These are phyloP conservation scores for Fusarium sp. DNA, from an alignment of 2,329 filamentous ascomycete species.

Conservation along the genomic window DNA sequence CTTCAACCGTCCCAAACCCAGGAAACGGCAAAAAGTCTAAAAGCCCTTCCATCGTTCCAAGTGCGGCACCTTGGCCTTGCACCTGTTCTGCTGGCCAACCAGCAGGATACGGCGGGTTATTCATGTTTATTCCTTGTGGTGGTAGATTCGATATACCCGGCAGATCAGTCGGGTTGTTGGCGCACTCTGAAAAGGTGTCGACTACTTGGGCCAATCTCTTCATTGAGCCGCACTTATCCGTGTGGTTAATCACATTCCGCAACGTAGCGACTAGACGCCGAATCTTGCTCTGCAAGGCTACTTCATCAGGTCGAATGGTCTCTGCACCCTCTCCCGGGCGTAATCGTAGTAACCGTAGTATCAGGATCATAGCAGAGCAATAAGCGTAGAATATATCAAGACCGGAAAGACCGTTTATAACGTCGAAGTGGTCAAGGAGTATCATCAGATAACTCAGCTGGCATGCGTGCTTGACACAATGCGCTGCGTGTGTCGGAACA, in stretches of 20 bases:
- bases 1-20: constrained; percentile 6
- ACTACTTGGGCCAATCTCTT: constrained; percentile 44
- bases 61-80: background rate
- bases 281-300: constrained; percentile 15
- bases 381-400: constrained; percentile 52
- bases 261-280: constrained; percentile 18
- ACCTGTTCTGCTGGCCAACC: constrained; percentile 2
- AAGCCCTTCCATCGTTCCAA: constrained; percentile 32
- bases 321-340: background rate
- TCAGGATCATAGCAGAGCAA: constrained; percentile 47
- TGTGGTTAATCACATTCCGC: constrained; percentile 34
- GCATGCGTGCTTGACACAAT: constrained; percentile 45
- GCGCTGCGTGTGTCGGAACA: constrained; percentile 3
- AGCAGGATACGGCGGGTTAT: background rate
- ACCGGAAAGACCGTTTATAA: constrained; percentile 49
- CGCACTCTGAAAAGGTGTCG: constrained; percentile 44
- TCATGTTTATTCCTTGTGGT: constrained; percentile 3
- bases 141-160: background rate
- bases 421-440: constrained; percentile 47
- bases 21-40: constrained; percentile 26
- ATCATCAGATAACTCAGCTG: constrained; percentile 48
- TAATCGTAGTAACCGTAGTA: constrained; percentile 23
- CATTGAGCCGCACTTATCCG: constrained; percentile 47
- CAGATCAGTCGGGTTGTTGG: constrained; percentile 21
- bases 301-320: constrained; percentile 1